phyloP scores from a whole-genome alignment of 225 moss, liverwort and hornwort species.

The Marchantia polymorpha region DNA sequence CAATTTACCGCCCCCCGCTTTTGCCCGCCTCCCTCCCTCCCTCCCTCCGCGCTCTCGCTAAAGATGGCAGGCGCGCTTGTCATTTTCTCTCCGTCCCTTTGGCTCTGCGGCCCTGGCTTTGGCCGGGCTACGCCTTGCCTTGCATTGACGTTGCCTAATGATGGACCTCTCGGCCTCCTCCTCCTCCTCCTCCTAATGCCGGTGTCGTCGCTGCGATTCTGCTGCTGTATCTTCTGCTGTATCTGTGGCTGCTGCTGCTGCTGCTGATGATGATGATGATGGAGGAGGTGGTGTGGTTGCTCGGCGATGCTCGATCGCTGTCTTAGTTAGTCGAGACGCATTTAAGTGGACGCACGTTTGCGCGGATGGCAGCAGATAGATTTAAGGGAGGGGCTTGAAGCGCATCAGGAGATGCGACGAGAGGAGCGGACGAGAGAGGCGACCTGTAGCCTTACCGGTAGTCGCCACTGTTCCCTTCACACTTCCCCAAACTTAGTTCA shows the following conservation, averaged over 20 bases:
- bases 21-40: not conserved
- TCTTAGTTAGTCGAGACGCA: not conserved
- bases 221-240: no score
- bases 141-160: not conserved
- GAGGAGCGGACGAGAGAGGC: not conserved
- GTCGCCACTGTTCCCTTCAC: not conserved
- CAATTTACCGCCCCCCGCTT: not conserved
- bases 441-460: not conserved
- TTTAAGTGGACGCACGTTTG: constrained; percentile 12
- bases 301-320: not conserved
- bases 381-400: not conserved
- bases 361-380: not conserved
- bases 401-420: not conserved
- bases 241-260: no score
- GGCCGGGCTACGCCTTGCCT: not conserved
- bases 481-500: constrained; percentile 11
- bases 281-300: not conserved
- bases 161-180: not conserved
- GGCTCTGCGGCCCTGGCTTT: not conserved
- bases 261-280: not conserved
- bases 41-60: not conserved
- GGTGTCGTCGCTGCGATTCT: not conserved
- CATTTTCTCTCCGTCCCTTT: not conserved
- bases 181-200: no score
- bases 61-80: constrained; percentile 1